Conservation (phyloP, 2,329 filamentous ascomycete genomes). For the Monosporascus sp. region DNA sequence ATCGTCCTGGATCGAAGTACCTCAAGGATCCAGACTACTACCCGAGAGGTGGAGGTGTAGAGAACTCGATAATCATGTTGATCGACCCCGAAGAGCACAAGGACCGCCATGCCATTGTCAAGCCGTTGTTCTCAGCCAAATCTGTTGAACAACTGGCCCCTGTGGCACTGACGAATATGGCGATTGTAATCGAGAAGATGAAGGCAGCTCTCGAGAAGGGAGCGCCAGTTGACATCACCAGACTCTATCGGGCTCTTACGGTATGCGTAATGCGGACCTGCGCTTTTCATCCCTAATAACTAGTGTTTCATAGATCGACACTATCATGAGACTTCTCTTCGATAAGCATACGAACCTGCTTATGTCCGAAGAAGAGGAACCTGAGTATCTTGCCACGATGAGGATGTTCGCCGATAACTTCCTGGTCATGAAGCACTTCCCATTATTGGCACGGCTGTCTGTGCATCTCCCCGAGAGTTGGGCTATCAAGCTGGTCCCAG, state of each 20-base stretch:
- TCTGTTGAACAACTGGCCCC: constrained; percentile 7
- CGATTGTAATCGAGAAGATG: constrained; percentile 3
- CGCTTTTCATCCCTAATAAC: not conserved
- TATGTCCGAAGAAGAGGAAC: constrained; percentile 3
- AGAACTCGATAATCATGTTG: constrained; percentile 7
- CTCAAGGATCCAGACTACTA: constrained; percentile 9
- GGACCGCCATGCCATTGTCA: constrained; percentile 2
- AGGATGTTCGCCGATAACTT: constrained; percentile 11
- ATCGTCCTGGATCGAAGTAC: constrained; percentile 5
- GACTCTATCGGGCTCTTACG: constrained; percentile 7
- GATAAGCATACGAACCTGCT: constrained; percentile 6
- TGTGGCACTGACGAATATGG: constrained; percentile 1
- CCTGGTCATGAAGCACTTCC: constrained; percentile 8
- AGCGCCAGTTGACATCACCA: constrained; percentile 7
- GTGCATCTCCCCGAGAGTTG: constrained; percentile 1
- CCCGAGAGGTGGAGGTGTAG: constrained; percentile 6
- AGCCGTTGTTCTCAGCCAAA: constrained; percentile 6
- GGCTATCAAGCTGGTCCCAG: constrained; percentile 6
- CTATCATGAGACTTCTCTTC: constrained; percentile 9
- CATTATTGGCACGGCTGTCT: constrained; percentile 3
- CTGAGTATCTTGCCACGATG: constrained; percentile 5
- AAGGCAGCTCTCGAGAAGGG: constrained; percentile 3
- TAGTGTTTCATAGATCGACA: constrained; percentile 4
- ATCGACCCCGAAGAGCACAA: constrained; percentile 5
- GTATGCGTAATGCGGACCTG: not conserved